Conservation (phyloP, 2,329 filamentous ascomycete genomes). For the Diaporthe eres region DNA sequence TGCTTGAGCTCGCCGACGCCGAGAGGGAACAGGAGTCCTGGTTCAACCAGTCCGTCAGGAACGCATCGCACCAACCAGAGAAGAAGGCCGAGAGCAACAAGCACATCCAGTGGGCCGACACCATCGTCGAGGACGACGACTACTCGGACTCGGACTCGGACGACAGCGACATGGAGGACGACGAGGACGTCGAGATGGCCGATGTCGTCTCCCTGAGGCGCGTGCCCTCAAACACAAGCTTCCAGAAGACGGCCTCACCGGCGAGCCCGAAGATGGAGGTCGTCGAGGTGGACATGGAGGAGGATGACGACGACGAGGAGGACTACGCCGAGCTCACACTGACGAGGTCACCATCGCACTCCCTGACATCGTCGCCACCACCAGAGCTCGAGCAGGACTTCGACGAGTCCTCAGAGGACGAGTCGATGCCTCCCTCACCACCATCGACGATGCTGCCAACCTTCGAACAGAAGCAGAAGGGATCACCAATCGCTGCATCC, state of each 20-base stretch:
- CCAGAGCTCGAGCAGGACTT: conserved; percentile 80
- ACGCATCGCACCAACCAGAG: conserved; percentile 62
- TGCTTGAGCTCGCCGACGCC: conserved; percentile 90
- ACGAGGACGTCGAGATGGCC: conserved; percentile 72
- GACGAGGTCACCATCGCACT: conserved; percentile 77
- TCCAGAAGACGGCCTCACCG: conserved; percentile 46
- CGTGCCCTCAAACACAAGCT: conserved; percentile 56
- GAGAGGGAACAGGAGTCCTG: conserved; percentile 96
- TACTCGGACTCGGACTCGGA: conserved; percentile 67
- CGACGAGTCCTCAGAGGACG: conserved; percentile 77
- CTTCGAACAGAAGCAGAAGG: conserved; percentile 72
- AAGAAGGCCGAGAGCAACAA: conserved; percentile 70
- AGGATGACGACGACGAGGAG: conserved; percentile 74
- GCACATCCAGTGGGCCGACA: conserved; percentile 91
- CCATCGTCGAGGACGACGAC: conserved; percentile 79
- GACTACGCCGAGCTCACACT: conserved; percentile 76
- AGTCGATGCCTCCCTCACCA: conserved; percentile 80
- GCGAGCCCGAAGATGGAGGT: conserved; percentile 55
- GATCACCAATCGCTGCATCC: conserved; percentile 52
- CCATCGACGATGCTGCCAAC: conserved; percentile 69
- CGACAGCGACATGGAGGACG: conserved; percentile 64
- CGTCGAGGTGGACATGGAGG: conserved; percentile 56
- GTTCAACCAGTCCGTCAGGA: conserved; percentile 96
- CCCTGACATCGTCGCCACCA: conserved; percentile 64
- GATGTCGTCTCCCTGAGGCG: conserved; percentile 63